These are phyloP conservation scores for Cantharellus anzutake DNA, from an alignment of 768 basidiomycete species.

Conservation along the genomic window DNA sequence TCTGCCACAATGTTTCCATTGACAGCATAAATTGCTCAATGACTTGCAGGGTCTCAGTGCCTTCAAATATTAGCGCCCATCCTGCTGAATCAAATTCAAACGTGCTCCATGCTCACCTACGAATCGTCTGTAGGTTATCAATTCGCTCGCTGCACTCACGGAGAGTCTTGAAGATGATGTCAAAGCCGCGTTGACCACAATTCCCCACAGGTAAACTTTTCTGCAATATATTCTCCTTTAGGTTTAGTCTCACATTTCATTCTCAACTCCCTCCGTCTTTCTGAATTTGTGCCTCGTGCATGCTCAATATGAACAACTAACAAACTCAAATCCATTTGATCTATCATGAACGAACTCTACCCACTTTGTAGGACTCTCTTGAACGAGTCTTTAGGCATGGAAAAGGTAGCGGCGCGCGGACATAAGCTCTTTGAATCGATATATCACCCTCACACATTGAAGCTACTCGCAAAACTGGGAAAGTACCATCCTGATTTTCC, in stretches of 20 bases:
- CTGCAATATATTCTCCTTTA: not conserved
- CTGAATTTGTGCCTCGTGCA: not conserved
- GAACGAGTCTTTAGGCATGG: slow-evolving; percentile 31
- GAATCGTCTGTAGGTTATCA: slow-evolving; percentile 40
- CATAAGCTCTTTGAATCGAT: slow-evolving; percentile 65
- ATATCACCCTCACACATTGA: slow-evolving; percentile 76
- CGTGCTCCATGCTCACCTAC: not conserved
- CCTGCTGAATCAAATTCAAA: too few relatives aligned
- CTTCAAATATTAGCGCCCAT: too few relatives aligned
- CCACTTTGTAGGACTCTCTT: slow-evolving; percentile 12
- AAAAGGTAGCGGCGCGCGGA: slow-evolving; percentile 49
- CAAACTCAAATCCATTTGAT: too few relatives aligned
- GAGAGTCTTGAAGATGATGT: slow-evolving; percentile 70
- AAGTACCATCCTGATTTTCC: slow-evolving; percentile 90
- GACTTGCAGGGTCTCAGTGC: too few relatives aligned
- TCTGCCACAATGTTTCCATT: not conserved
- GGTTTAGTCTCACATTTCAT: not conserved
- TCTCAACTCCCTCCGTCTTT: not conserved
- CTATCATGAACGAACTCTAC: too few relatives aligned
- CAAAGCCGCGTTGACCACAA: slow-evolving; percentile 18
- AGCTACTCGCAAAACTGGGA: slow-evolving; percentile 72
- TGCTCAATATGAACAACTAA: not conserved
- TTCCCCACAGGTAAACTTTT: not conserved
- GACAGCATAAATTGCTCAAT: too few relatives aligned
- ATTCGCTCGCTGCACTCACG: slow-evolving; percentile 57